Base-by-base conservation (phyloP, 2,329 filamentous ascomycete species). In the Epichloe hybrida region DNA sequence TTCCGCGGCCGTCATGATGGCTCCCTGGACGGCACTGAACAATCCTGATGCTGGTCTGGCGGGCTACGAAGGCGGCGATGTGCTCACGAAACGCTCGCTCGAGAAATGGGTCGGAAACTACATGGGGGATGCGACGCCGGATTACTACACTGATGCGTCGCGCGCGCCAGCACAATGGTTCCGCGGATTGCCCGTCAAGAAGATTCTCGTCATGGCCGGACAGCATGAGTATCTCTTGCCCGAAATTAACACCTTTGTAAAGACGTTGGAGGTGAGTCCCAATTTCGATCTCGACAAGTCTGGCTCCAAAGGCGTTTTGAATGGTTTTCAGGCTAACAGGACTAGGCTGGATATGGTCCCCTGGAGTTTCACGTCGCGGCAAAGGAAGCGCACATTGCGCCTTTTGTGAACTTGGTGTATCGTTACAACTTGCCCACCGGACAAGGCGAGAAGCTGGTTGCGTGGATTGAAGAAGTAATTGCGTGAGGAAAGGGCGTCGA, bases 391-490 rank as follows among this genome's bases (percentile, higher is more conserved):
- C 57, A 58, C 34, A 52, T 56, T 31, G 57, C 57, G 39, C 54
- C 53, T 0, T 52, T 58, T 7, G 51, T 54, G 21, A 58, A 58
- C 36, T 49, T 57, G 11, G 36, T 50, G 13, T 54, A 51, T 17
- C 41, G 47, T 23, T 45, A 54, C 20, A 48, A 47, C 11, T 48
- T 44, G 11, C 56, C 57, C 41, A 58, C 56, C 2, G 46, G 52
- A 15, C 57, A 58, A 43, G 57, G 56, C 1, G 54, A 53, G 51
- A 57, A 51, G 51, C 44, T 58, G 15, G 54, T 57, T 43, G 37
- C 47, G 7, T 58, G 57, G 57, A 38, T 57, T 40, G 45, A 46
- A 35, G 55, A 53, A 8, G 15, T 53, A 8, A 8, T 52, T 21
- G 37, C 38, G 13, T 43, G 20, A 47, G 21, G 15, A 21, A 45